Base-by-base conservation (phyloP, 2,329 filamentous ascomycete species). In the Alternaria novae-zelandiae region DNA sequence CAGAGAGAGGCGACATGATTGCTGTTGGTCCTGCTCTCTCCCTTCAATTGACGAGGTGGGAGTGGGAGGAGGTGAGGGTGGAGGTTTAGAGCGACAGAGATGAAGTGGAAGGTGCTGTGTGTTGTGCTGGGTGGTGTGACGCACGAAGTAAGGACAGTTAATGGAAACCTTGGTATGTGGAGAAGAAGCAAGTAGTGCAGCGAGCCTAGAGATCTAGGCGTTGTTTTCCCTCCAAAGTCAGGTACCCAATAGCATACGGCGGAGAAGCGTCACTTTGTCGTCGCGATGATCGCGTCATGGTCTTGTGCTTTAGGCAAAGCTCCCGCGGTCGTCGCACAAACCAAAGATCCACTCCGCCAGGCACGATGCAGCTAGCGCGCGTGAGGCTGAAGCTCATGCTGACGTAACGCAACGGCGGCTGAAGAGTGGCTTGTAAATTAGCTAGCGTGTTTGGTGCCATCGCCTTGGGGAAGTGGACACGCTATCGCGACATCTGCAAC, bases 261-360 rank as follows among this genome's bases (percentile, higher is more conserved):
- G 56, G 62, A 51, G 45, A 49, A 54, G 61, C 57, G 62, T 65
- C 58, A 67, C 60, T 68, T 59, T 69, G 59, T 63, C 64, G 63
- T 65, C 53, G 44, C 59, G 66, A 71, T 74, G 71, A 63, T 71
- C 60, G 74, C 74, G 74, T 78, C 74, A 78, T 78, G 67, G 70
- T 64, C 59, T 64, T 32, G 63, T 61, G 53, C 46, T 56, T 70
- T 69, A 60, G 65, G 72, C 41, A 69, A 74, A 64, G 68, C 64
- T 67, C 61, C 62, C 57, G 63, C 58, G 47, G 53, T 54, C 30
- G 12, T 36, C 30, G 56, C 56, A 49, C 59, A 53, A 25, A 53
- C 28, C 30, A 25, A 28, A 43, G 32, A 45, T 55, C 50, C 50
- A 59, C 53, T 20, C 47, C 12, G 43, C 43, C 51, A 47, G 26